Evolutionary conservation across 768 basidiomycete species (phyloP).

Genomic region (Tylopilus sp.): DNA sequence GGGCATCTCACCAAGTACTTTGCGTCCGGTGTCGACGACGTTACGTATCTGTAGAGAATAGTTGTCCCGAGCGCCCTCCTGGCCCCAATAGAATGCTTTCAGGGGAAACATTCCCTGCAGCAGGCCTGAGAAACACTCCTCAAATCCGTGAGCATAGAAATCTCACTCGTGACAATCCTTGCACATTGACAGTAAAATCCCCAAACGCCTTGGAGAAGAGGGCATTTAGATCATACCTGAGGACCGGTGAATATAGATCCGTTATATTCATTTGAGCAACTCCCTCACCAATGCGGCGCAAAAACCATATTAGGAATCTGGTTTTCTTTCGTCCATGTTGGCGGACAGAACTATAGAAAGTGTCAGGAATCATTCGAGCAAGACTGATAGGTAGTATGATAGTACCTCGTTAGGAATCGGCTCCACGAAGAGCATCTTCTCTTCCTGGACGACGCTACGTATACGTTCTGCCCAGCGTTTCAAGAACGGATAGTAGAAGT

Average conservation of each 20-base stretch:
- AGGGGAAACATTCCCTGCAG: conserved; percentile 79
- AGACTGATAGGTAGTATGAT: neutral
- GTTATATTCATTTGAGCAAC: neutral
- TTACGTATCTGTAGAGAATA: conserved; percentile 79
- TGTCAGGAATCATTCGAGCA: conserved; percentile 2
- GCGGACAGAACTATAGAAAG: conserved; percentile 66
- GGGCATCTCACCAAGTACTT: conserved; percentile 74
- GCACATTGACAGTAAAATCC: conserved; percentile 88
- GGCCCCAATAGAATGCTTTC: conserved; percentile 86
- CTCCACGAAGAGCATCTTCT: conserved; percentile 74
- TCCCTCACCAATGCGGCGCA: conserved; percentile 67
- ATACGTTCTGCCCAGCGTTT: conserved; percentile 65
- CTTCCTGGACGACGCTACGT: conserved; percentile 41
- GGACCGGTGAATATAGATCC: neutral
- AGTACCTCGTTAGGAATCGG: conserved; percentile 90
- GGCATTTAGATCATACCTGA: conserved; percentile 88
- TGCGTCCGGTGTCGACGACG: conserved; percentile 66
- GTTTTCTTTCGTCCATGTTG: conserved; percentile 67
- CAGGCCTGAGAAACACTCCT: conserved; percentile 5
- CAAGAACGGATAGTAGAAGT: conserved; percentile 80
- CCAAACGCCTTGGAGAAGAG: conserved; percentile 84
- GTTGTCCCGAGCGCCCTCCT: conserved; percentile 75
- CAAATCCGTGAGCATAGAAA: neutral
- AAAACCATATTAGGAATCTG: conserved; percentile 63
- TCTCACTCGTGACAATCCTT: conserved; percentile 78